Conservation (phyloP, 1,284 basidiomycete genomes). For the Phenoliferia sp. region DNA sequence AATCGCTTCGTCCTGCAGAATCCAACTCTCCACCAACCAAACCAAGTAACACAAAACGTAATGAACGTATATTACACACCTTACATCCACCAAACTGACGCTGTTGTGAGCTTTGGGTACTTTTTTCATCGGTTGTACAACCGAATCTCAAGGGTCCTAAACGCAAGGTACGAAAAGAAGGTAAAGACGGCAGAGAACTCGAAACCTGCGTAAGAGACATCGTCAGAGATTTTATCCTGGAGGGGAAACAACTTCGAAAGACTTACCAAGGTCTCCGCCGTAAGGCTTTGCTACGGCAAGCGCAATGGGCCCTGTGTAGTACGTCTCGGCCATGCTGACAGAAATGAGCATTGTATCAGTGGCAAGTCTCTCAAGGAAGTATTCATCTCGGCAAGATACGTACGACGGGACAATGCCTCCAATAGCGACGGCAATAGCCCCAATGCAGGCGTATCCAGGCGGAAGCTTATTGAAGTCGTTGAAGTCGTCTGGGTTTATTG, state of each 20-base stretch:
- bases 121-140: constrained; percentile 33
- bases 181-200: constrained; percentile 46
- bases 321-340: constrained; percentile 25
- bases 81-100: no score
- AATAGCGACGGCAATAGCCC: constrained; percentile 1
- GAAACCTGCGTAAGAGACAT: constrained; percentile 45
- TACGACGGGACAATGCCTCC: constrained; percentile 1
- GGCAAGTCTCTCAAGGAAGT: no score
- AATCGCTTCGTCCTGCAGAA: no score
- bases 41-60: no score
- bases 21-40: no score
- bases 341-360: no score
- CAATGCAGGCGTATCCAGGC: constrained; percentile 1
- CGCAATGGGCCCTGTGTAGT: constrained; percentile 26
- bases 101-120: no score
- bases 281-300: constrained; percentile 12
- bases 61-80: no score
- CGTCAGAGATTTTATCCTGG: not conserved
- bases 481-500: constrained; percentile 57
- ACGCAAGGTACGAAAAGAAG: constrained; percentile 35
- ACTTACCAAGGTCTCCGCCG: constrained; percentile 24
- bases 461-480: constrained; percentile 44
- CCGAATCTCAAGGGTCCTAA: constrained; percentile 37
- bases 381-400: no score
- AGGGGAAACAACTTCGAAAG: no score